Conservation (phyloP, 805 yeast genomes). For the Wickerhamiella azyma region DNA sequence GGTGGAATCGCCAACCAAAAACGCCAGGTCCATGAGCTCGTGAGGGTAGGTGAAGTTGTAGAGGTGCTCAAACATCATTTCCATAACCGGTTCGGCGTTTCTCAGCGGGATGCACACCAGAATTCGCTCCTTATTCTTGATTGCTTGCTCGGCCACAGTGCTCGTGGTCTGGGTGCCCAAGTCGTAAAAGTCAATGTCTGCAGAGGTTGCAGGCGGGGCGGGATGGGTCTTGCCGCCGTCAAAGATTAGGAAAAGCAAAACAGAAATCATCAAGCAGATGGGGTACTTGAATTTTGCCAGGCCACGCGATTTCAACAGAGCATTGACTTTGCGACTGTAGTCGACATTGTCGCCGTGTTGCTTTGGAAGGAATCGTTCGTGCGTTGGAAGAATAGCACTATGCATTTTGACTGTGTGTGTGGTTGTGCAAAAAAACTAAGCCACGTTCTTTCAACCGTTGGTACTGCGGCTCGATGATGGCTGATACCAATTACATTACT, state of each 20-base stretch:
- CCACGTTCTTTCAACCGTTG: neutral
- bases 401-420: slow-evolving; percentile 12
- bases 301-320: slow-evolving; percentile 10
- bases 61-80: slow-evolving; percentile 74
- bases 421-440: neutral
- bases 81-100: slow-evolving; percentile 79
- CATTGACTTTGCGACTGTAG: neutral
- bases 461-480: too few relatives aligned
- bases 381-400: slow-evolving; percentile 17
- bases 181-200: slow-evolving; percentile 39
- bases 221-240: slow-evolving; percentile 7
- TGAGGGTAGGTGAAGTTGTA: slow-evolving; percentile 74
- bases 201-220: neutral
- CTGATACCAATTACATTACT: too few relatives aligned
- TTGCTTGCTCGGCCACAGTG: slow-evolving; percentile 7
- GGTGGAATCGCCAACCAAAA: slow-evolving; percentile 77
- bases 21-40: slow-evolving; percentile 66
- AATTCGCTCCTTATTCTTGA: slow-evolving; percentile 52
- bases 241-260: slow-evolving; percentile 5
- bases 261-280: slow-evolving; percentile 7
- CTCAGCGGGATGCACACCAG: slow-evolving; percentile 78
- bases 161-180: slow-evolving; percentile 24
- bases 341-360: neutral
- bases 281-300: slow-evolving; percentile 4
- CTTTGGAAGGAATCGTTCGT: slow-evolving; percentile 16